Base-by-base conservation (phyloP, 1,284 basidiomycete species). In the Rhodotorula sp. region DNA sequence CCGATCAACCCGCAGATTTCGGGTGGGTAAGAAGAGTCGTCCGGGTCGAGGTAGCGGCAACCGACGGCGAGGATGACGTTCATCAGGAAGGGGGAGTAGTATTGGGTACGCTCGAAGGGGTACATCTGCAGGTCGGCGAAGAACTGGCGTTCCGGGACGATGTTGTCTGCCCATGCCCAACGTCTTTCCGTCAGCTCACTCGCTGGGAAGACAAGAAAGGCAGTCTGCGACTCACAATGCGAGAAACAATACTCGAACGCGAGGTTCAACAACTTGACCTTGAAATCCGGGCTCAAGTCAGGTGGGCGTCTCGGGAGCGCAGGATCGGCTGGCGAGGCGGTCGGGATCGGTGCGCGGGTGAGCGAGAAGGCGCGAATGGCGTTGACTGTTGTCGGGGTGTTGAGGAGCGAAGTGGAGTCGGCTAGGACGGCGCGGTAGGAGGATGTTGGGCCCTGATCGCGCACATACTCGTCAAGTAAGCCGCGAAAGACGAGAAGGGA, bases 201-300 rank as follows among this genome's bases (percentile, higher is more conserved):
- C 46, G 7, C 22, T 3, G 6, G 24, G 9, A 7, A 30, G 52
- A 19, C 15, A 30, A 11, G 29, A 30, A 17, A 49, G 3, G 22
- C 2, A 24, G 19, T 24, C 22, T 7, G 44, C 19, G 7, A 54
- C 60, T 9, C 49, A 65, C 53, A 74, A 24, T 74, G 72, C 36
- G 70, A 34, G 51, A 74, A 72, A 49, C 70, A 68, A 22, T 62
- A 68, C 46, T 73, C 71, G 64, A 74, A 74, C 15, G 73, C 73
- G 29, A 74, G 56, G 7, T 51, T 49, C 30, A 74, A 59, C 20
- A 74, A 56, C 27, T 59, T 54, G 29, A 63, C 71, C 39, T 68
- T 66, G 55, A 72, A 66, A 39, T 73, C 71, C 20, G 63, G 66
- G 5, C 48, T 27, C 11, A 74, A 57, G 7, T 72, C 71, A 17